Conservation (phyloP, 1,284 basidiomycete species). For the Taiwanofungus camphoratus region DNA sequence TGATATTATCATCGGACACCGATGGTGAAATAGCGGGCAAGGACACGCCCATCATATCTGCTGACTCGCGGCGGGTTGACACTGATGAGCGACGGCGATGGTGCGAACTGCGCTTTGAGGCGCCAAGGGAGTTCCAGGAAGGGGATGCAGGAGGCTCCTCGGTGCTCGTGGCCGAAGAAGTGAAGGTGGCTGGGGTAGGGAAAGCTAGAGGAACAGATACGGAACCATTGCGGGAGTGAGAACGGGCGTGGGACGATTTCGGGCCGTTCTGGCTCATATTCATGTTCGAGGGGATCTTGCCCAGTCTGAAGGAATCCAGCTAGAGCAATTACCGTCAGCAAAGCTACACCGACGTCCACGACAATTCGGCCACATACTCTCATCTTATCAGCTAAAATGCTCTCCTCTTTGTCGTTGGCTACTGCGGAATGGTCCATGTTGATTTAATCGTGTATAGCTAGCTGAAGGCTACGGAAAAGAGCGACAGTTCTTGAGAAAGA, state of each 20-base stretch:
- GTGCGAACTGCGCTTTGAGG: conserved; percentile 65
- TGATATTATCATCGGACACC: conserved; percentile 57
- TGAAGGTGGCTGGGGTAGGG: conserved; percentile 32
- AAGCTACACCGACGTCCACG: neutral
- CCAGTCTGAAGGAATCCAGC: conserved; percentile 56
- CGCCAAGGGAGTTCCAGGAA: conserved; percentile 26
- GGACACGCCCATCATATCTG: conserved; percentile 76
- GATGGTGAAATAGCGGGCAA: conserved; percentile 55
- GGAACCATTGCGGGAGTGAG: conserved; percentile 65
- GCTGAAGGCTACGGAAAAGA: conserved; percentile 29
- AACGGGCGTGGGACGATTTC: conserved; percentile 51
- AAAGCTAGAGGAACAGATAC: conserved; percentile 25
- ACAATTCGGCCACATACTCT: conserved; percentile 22
- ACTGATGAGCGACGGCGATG: conserved; percentile 79
- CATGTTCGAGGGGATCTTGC: conserved; percentile 26
- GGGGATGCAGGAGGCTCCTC: conserved; percentile 30
- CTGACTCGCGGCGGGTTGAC: conserved; percentile 76
- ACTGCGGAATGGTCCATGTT: conserved; percentile 31
- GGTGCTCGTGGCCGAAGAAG: conserved; percentile 32
- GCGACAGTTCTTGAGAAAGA: conserved; percentile 30
- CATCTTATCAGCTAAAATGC: conserved; percentile 30
- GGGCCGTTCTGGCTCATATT: conserved; percentile 16
- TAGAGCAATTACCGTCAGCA: conserved; percentile 23
- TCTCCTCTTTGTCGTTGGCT: conserved; percentile 25
- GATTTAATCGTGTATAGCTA: conserved; percentile 19